Conservation (phyloP, 257 asterid species). For the Cinchona pubescens region DNA sequence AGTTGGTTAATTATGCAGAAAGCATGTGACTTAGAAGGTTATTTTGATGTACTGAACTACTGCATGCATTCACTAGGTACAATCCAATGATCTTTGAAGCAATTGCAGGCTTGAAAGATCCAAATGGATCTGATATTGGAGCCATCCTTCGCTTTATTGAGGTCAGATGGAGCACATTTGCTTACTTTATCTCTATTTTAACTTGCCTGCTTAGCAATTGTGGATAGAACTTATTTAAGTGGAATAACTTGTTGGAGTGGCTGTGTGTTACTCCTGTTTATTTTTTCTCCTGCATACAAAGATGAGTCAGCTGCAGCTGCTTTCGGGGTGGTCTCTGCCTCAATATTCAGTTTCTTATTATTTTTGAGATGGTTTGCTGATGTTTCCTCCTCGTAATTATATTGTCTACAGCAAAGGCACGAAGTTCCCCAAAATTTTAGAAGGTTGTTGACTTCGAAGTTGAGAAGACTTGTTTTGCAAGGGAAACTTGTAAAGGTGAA, state of each 20-base stretch:
- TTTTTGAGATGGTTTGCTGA: neutral
- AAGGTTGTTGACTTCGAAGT: slow-evolving; percentile 40
- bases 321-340: neutral
- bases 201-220: neutral
- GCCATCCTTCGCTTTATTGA: slow-evolving; percentile 48
- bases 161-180: slow-evolving; percentile 43
- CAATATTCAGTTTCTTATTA: neutral
- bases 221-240: no score
- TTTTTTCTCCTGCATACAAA: neutral
- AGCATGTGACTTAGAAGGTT: neutral
- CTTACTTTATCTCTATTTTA: neutral
- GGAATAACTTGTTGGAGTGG: neutral
- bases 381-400: neutral
- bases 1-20: no score
- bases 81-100: slow-evolving; percentile 53
- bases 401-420: slow-evolving; percentile 35
- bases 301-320: neutral
- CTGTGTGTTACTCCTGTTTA: neutral
- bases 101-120: slow-evolving; percentile 39
- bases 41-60: neutral
- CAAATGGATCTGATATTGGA: slow-evolving; percentile 45
- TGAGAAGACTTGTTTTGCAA: slow-evolving; percentile 45
- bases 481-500: slow-evolving; percentile 56
- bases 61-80: slow-evolving; percentile 30
- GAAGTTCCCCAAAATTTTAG: slow-evolving; percentile 40